Evolutionary conservation across 2,329 filamentous ascomycete species (phyloP).

Genomic region (Aspergillus quadrilineatus): DNA sequence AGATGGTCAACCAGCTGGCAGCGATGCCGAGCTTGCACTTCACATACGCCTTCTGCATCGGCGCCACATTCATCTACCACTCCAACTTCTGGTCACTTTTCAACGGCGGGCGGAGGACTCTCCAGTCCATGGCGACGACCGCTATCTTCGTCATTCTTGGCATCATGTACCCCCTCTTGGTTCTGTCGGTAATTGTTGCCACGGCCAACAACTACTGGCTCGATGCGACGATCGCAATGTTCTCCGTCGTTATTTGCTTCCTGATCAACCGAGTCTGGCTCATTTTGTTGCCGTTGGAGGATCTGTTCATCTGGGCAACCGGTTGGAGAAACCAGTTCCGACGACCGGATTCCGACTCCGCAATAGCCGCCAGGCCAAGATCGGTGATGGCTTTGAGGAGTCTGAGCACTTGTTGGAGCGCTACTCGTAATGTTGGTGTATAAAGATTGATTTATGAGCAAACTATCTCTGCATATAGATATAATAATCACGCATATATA

Average conservation of each 20-base stretch:
- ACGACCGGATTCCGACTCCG: conserved; percentile 44
- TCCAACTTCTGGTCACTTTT: conserved; percentile 49
- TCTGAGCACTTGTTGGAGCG: conserved; percentile 4
- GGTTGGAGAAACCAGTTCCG: conserved; percentile 54
- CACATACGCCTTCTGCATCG: conserved; percentile 56
- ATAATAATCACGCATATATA: neutral
- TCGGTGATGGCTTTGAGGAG: neutral
- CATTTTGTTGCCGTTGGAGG: conserved; percentile 53
- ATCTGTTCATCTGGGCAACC: conserved; percentile 50
- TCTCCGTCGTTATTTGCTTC: conserved; percentile 51
- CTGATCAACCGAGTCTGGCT: conserved; percentile 52
- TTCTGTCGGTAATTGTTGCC: conserved; percentile 54
- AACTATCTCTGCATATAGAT: neutral
- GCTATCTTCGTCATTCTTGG: conserved; percentile 47
- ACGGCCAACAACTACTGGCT: conserved; percentile 62
- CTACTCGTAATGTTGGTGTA: neutral
- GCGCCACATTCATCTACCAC: conserved; percentile 55
- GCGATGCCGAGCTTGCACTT: conserved; percentile 61
- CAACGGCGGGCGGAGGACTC: conserved; percentile 42
- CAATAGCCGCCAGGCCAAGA: neutral
- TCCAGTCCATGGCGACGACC: conserved; percentile 44
- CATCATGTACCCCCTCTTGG: conserved; percentile 51
- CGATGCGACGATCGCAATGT: conserved; percentile 53
- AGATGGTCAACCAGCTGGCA: conserved; percentile 59
- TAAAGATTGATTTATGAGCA: neutral